A percentile compares a stretch with the other conserved stretches of the same genome.
These are phyloP conservation scores for Dissophora globulifera DNA, from an alignment of 192 early-diverging fungal species.

Conservation along the genomic window DNA sequence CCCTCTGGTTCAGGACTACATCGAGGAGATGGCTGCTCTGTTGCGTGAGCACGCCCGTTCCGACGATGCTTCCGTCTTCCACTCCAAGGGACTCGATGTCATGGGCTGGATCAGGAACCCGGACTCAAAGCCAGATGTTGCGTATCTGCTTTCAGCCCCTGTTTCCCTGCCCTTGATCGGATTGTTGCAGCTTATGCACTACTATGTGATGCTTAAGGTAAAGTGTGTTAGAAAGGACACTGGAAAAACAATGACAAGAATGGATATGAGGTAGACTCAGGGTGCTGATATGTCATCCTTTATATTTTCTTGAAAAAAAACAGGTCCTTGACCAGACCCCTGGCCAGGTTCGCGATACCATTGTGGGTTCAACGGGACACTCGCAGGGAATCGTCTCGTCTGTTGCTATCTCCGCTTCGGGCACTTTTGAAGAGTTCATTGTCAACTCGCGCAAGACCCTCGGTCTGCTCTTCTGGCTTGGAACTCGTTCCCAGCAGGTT, in stretches of 20 bases:
- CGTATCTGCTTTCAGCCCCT: constrained; percentile 81
- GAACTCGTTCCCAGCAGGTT: constrained; percentile 81
- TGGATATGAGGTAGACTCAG: no score
- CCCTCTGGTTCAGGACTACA: constrained; percentile 76
- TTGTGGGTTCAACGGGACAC: constrained; percentile 87
- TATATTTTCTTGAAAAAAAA: background rate
- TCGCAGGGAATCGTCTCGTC: constrained; percentile 91
- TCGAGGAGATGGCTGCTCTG: constrained; percentile 78
- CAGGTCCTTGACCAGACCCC: constrained; percentile 68
- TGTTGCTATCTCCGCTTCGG: constrained; percentile 80
- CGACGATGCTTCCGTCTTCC: constrained; percentile 71
- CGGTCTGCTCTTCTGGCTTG: constrained; percentile 84
- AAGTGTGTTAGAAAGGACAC: background rate
- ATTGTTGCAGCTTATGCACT: constrained; percentile 89
- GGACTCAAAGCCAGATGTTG: constrained; percentile 81
- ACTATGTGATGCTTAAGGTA: constrained; percentile 83
- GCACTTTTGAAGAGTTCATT: constrained; percentile 82
- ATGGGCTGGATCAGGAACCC: constrained; percentile 85
- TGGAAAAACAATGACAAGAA: background rate
- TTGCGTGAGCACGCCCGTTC: constrained; percentile 70
- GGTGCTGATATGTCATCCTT: no score
- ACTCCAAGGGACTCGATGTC: constrained; percentile 85
- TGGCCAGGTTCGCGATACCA: constrained; percentile 64
- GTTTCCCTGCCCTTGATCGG: constrained; percentile 91
- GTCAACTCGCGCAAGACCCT: constrained; percentile 82